Conservation (phyloP, 1,139 yeast species). For the Candida sojae region DNA sequence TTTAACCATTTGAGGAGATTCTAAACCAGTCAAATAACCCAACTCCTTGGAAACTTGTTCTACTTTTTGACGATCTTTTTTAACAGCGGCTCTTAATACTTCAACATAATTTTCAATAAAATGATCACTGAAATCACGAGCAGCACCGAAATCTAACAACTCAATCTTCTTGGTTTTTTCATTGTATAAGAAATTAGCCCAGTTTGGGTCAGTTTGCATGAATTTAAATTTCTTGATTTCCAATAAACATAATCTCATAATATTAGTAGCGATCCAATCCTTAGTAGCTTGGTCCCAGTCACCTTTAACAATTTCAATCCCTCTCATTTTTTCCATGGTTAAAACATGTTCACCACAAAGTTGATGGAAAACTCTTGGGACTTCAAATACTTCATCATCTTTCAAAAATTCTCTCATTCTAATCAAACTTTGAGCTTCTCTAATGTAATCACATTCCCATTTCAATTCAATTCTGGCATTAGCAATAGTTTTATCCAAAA, state of each 20-base stretch:
- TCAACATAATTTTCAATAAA: conserved; percentile 72
- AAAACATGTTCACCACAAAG: conserved; percentile 81
- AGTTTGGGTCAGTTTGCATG: conserved; percentile 99
- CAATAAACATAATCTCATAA: conserved; percentile 82
- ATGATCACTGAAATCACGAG: conserved; percentile 67
- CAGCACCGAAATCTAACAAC: conserved; percentile 92
- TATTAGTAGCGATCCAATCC: conserved; percentile 79
- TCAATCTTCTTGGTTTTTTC: conserved; percentile 67
- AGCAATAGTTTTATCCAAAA: conserved; percentile 87
- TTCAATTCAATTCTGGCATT: conserved; percentile 91
- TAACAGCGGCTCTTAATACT: conserved; percentile 76
- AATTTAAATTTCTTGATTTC: conserved; percentile 84
- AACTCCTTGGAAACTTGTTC: conserved; percentile 66
- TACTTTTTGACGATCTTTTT: conserved; percentile 65
- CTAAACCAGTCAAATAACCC: conserved; percentile 92
- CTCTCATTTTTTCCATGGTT: conserved; percentile 89
- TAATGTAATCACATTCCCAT: conserved; percentile 95
- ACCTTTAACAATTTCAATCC: conserved; percentile 79
- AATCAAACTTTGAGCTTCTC: conserved; percentile 83
- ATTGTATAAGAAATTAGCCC: conserved; percentile 96
- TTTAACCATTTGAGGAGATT: conserved; percentile 80
- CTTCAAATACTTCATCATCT: conserved; percentile 70
- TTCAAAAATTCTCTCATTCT: conserved; percentile 63
- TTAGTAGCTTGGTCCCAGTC: conserved; percentile 72
- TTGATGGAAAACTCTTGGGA: conserved; percentile 79